Base-by-base conservation (phyloP, 2,329 filamentous ascomycete genomes). In the Clonostachys byssicola region DNA sequence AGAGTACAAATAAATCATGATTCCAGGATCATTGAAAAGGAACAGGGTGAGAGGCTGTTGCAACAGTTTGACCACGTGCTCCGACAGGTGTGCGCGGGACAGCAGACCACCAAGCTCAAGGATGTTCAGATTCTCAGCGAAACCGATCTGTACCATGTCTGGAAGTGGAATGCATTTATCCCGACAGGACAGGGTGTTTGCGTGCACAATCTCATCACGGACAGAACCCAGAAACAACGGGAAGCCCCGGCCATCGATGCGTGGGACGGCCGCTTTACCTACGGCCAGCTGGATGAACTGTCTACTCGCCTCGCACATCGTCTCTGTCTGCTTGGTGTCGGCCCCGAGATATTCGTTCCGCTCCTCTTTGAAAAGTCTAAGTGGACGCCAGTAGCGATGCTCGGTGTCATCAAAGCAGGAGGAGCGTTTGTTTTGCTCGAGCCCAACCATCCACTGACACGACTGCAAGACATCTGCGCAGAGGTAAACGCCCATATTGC, bases 331-430 rank as follows among this genome's bases (percentile, higher is more conserved):
- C 48, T 55, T 33, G 72, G 71, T 12, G 60, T 70, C 38, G 53
- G 49, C 3, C 45, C 60, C 10, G 72, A 70, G 16, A 62, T 60
- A 40, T 65, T 34, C 23, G 67, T 77, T 12, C 72, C 73, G 2
- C 59, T 76, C 14, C 74, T 71, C 52, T 75, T 76, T 48, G 70
- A 75, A 53, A 75, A 76, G 54, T 74, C 71, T 23, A 60, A 59
- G 50, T 74, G 69, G 70, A 68, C 72, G 5, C 60, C 66, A 7
- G 62, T 76, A 18, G 67, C 68, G 0, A 66, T 75, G 6, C 54
- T 76, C 6, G 71, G 63, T 7, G 62, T 75, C 46, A 71, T 76
- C 66, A 75, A 75, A 52, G 57, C 72, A 13, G 74, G 74, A 7
- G 71, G 63, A 6, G 62, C 64, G 9, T 70, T 68, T 42, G 41